Percentiles rank a stretch among this genome's conserved stretches.
Conservation (phyloP, 345 rosid species). For the Citrus hindsii region DNA sequence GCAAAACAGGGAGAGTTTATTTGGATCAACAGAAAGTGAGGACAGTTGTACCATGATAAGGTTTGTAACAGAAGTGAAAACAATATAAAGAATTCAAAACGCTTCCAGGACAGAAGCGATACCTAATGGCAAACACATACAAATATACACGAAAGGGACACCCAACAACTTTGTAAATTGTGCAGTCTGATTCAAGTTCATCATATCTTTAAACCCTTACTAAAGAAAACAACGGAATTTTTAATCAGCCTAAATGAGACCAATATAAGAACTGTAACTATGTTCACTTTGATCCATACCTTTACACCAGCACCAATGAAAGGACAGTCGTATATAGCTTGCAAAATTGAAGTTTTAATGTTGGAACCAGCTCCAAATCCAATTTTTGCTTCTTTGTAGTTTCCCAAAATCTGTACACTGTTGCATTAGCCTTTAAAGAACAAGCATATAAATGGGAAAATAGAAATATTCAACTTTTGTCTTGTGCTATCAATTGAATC, state of each 20-base stretch:
- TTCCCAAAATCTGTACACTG: constrained; percentile 55
- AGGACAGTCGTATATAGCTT: constrained; percentile 80
- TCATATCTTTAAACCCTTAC: not conserved
- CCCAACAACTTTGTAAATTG: not conserved
- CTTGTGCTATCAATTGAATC: not conserved
- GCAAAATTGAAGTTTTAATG: constrained; percentile 53
- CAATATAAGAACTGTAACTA: not conserved
- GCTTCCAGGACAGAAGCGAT: not conserved
- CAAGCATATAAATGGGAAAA: constrained; percentile 6
- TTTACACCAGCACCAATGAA: constrained; percentile 65
- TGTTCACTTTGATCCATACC: constrained; percentile 37
- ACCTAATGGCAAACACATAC: not conserved
- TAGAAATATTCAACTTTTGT: not conserved
- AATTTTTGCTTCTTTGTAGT: constrained; percentile 70
- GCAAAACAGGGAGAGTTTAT: not conserved
- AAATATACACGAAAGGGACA: not conserved
- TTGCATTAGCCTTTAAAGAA: constrained; percentile 15
- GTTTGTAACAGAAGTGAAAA: not conserved
- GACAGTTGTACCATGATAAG: not conserved
- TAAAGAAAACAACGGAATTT: not conserved
- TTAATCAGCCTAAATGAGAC: not conserved
- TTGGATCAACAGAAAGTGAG: not conserved
- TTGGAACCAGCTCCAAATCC: constrained; percentile 85
- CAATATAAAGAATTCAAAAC: not conserved
- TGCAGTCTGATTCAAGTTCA: not conserved